Base-by-base conservation (phyloP, 768 basidiomycete genomes). In the Leccinum boreale region DNA sequence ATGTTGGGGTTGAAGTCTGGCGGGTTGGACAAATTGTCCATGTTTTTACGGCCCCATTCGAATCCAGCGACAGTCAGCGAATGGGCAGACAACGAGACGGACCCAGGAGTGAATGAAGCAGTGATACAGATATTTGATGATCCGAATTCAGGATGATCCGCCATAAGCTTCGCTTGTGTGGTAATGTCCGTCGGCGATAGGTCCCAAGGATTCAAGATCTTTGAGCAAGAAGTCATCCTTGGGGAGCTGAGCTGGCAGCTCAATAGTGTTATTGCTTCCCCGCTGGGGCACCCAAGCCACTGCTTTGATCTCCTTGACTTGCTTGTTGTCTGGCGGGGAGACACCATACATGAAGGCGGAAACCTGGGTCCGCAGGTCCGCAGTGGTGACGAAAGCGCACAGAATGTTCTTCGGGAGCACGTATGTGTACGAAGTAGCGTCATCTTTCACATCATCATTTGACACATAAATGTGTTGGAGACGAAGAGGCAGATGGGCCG, bases 401-500 rank as follows among this genome's bases (percentile, higher is more conserved):
- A 99, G 79, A 53, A 98, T 82, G 73, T 99, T 99, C 82, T 99
- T 99, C 28, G 97, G 95, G 53, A 99, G 79, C 54, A 99, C 94
- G 67, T 92, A 98, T 39, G 97, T 99, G 73, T 83, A 94, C 8
- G 92, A 92, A 23, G 89, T 86, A 5, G 95, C 94, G 67, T 98
- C 97, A 69, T 99, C 97, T 74, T 96, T 96, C 68, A 99, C 95
- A 68, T 99, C 96, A 67, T 99, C 97, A 69, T 98, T 99, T 42
- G 94, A 95, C 31, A 99, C 97, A 72, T 97, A 98, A 74, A 98
- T 97, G 71, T 99, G 95, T 70, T 98, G 95, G 58, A 98, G 80
- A 68, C 97, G 93, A 59, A 99, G 86, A 4, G 96, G 86, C 47
- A 99, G 82, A 73, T 99, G 95, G 21, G 95, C 98, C 0, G 97